phyloP scores from a whole-genome alignment of 2,329 filamentous ascomycete genomes.

The Neopestalotiopsis clavispora region DNA sequence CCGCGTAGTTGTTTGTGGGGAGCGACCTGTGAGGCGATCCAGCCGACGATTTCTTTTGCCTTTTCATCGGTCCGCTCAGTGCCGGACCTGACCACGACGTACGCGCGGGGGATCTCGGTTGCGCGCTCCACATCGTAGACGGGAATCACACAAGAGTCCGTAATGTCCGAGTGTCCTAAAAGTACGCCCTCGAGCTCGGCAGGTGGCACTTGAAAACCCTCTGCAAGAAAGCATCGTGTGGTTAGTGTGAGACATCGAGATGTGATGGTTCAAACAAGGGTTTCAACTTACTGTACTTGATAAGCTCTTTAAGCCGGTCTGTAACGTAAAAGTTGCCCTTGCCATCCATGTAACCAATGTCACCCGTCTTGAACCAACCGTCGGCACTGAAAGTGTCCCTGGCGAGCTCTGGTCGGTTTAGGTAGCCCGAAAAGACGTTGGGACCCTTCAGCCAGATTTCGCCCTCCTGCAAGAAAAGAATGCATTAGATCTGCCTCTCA shows the following conservation, averaged over 20 bases:
- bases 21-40: slow-evolving; percentile 43
- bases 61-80: slow-evolving; percentile 40
- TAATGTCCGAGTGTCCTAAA: slow-evolving; percentile 46
- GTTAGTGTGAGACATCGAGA: background rate
- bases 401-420: slow-evolving; percentile 74
- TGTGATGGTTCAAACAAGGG: background rate
- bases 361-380: slow-evolving; percentile 90
- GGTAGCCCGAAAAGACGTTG: slow-evolving; percentile 80
- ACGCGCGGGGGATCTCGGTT: slow-evolving; percentile 72
- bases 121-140: slow-evolving; percentile 64
- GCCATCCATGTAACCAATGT: slow-evolving; percentile 79
- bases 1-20: slow-evolving; percentile 45
- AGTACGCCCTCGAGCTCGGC: slow-evolving; percentile 64
- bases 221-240: slow-evolving; percentile 47
- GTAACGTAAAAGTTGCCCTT: slow-evolving; percentile 89
- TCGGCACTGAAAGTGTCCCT: slow-evolving; percentile 73
- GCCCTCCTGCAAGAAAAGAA: slow-evolving; percentile 55
- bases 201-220: too few species aligned
- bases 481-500: too few species aligned
- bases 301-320: slow-evolving; percentile 77
- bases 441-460: slow-evolving; percentile 81
- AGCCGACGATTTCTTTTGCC: slow-evolving; percentile 43
- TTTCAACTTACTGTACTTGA: slow-evolving; percentile 57
- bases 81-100: slow-evolving; percentile 56
- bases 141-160: slow-evolving; percentile 68